These are phyloP conservation scores for Ustilago shanxiensis DNA, from an alignment of 1,284 basidiomycete species.

Conservation along the genomic window DNA sequence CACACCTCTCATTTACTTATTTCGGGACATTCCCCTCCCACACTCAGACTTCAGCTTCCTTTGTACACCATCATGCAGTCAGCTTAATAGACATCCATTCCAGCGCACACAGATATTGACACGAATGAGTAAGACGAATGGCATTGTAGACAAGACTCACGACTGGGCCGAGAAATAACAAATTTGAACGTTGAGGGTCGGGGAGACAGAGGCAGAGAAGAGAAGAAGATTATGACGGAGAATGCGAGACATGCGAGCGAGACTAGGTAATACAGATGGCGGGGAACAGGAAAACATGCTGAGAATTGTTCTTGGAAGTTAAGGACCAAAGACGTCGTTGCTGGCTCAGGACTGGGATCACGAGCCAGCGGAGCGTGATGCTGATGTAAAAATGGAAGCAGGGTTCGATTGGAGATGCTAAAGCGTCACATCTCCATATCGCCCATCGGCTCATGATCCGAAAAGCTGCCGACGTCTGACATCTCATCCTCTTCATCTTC, in stretches of 20 bases:
- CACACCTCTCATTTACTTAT: conserved; percentile 8
- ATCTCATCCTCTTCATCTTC: conserved; percentile 63
- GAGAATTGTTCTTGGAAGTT: not conserved
- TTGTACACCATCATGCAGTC: conserved; percentile 3
- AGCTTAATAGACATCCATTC: conserved; percentile 7
- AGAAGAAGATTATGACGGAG: not conserved
- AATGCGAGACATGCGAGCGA: conserved; percentile 15
- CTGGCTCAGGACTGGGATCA: not conserved
- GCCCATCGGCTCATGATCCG: conserved; percentile 51
- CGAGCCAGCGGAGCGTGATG: not conserved
- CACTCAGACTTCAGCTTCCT: conserved; percentile 4
- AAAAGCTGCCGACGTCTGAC: conserved; percentile 67
- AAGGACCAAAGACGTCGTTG: not conserved
- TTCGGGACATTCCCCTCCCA: not conserved
- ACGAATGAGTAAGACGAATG: not conserved
- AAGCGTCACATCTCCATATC: conserved; percentile 56
- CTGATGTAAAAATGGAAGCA: conserved; percentile 1
- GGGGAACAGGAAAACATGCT: conserved; percentile 9
- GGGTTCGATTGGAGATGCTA: not conserved
- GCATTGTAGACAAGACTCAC: not conserved
- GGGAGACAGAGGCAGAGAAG: not conserved
- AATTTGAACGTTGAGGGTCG: not conserved
- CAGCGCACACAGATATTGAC: not conserved
- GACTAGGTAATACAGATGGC: conserved; percentile 31
- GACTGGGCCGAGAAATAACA: too few species aligned